Conservation (phyloP, 805 yeast species). For the Metschnikowia sp. region DNA sequence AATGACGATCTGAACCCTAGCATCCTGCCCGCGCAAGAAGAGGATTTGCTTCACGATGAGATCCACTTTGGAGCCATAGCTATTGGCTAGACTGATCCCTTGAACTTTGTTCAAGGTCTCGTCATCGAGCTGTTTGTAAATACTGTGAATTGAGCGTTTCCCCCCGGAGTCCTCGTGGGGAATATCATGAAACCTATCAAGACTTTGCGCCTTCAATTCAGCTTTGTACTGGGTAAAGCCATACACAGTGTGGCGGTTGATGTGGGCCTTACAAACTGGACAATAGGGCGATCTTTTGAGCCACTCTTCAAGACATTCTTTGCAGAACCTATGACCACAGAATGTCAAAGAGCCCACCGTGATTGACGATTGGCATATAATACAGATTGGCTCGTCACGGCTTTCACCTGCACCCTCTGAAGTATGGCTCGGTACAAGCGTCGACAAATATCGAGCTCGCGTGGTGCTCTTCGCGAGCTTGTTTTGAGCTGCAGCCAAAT, state of each 20-base stretch:
- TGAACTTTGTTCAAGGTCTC: constrained; percentile 43
- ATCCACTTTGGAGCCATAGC: constrained; percentile 86
- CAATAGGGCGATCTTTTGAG: constrained; percentile 53
- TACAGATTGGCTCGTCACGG: constrained; percentile 53
- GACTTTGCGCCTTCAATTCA: constrained; percentile 46
- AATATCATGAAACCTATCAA: constrained; percentile 24
- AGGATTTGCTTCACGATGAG: constrained; percentile 69
- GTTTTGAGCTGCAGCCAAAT: constrained; percentile 8
- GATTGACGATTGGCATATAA: constrained; percentile 73
- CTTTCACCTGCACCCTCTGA: constrained; percentile 4
- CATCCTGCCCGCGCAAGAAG: constrained; percentile 56
- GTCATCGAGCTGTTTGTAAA: constrained; percentile 46
- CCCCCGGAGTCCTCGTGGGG: not conserved
- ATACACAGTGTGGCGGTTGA: constrained; percentile 55
- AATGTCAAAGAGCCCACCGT: constrained; percentile 74
- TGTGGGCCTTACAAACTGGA: constrained; percentile 72
- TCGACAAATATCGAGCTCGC: constrained; percentile 32
- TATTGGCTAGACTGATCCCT: constrained; percentile 26
- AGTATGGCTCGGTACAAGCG: constrained; percentile 17
- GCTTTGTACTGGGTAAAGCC: constrained; percentile 61
- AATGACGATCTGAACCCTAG: constrained; percentile 71
- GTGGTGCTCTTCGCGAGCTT: constrained; percentile 31
- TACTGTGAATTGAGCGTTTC: constrained; percentile 11
- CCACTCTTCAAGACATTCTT: constrained; percentile 79
- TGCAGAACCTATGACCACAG: constrained; percentile 92